Base-by-base conservation (phyloP, 2,329 filamentous ascomycete genomes). In the Anthostomella pinea region DNA sequence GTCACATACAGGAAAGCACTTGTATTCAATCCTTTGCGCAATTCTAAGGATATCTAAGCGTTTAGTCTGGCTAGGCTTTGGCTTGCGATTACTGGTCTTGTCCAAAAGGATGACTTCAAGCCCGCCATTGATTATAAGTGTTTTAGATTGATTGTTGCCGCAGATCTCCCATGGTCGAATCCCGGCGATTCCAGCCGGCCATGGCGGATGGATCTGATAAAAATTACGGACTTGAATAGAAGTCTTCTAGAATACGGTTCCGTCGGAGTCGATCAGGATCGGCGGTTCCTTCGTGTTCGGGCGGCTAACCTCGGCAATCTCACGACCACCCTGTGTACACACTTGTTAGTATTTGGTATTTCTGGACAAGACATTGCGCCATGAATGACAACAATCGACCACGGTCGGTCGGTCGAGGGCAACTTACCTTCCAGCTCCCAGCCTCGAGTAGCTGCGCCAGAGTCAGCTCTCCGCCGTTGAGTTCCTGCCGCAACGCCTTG, bases 251-350 rank as follows among this genome's bases (percentile, higher is more conserved):
- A 98, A 97, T 49, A 98, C 87, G 16, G 93, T 97, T 45, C 93
- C 93, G 62, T 98, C 93, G 48, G 88, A 95, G 51, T 95, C 77
- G 53, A 97, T 96, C 67, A 96, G 82, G 58, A 98, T 97, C 4
- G 93, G 93, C 20, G 91, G 88, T 61, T 95, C 88, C 67, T 93
- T 95, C 34, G 93, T 97, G 57, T 96, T 97, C 15, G 93, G 93
- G 51, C 93, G 77, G 52, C 88, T 91, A 48, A 96, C 88, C 68
- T 96, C 91, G 46, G 93, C 93, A 60, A 97, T 85, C 67, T 97
- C 93, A 58, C 93, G 83, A 41, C 93, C 93, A 53, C 91, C 91
- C 90, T 78, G 40, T 36, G 34, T 45, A 14, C 15, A 13, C 17
- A 21, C 24, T 24, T 14, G 58, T 56, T 56, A 57, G 34, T 21